Conservation (phyloP, 495 filamentous ascomycete genomes). For the Penicillium mononematosum region DNA sequence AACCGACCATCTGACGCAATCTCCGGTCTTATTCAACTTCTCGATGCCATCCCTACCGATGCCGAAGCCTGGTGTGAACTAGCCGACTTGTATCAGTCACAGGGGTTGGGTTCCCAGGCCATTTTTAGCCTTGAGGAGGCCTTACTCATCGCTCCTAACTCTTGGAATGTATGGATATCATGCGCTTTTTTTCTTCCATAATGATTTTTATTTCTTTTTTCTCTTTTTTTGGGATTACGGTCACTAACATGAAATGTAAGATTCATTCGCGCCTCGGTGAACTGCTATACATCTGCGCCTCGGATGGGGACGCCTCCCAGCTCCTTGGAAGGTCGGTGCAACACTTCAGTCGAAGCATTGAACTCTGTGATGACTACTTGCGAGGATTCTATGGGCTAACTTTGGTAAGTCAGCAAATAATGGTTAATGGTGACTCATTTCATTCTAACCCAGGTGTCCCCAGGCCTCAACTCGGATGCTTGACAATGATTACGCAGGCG, state of each 20-base stretch:
- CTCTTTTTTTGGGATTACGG: not conserved
- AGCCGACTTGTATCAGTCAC: conserved; percentile 74
- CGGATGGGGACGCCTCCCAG: conserved; percentile 44
- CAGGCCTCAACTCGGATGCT: conserved; percentile 27
- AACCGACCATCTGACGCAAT: conserved; percentile 69
- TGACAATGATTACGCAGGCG: conserved; percentile 13
- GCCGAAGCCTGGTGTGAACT: conserved; percentile 94
- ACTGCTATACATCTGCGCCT: conserved; percentile 67
- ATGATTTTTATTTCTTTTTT: not conserved
- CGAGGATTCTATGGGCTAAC: conserved; percentile 90
- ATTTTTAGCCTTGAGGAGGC: conserved; percentile 90
- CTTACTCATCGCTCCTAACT: conserved; percentile 81
- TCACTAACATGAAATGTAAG: conserved; percentile 38
- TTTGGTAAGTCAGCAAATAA: conserved; percentile 52
- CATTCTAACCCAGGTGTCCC: not conserved
- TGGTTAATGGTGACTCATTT: not conserved
- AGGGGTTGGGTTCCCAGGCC: conserved; percentile 75
- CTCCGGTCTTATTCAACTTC: conserved; percentile 65
- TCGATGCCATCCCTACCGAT: conserved; percentile 85
- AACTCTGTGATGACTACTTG: conserved; percentile 89
- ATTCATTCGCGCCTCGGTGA: conserved; percentile 88
- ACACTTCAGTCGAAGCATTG: conserved; percentile 83
- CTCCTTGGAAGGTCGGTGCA: conserved; percentile 69
- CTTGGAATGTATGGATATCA: conserved; percentile 75
- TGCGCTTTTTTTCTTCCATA: not conserved